phyloP scores from a whole-genome alignment of 129 eudicot genomes.

The Flaveria trinervia region DNA sequence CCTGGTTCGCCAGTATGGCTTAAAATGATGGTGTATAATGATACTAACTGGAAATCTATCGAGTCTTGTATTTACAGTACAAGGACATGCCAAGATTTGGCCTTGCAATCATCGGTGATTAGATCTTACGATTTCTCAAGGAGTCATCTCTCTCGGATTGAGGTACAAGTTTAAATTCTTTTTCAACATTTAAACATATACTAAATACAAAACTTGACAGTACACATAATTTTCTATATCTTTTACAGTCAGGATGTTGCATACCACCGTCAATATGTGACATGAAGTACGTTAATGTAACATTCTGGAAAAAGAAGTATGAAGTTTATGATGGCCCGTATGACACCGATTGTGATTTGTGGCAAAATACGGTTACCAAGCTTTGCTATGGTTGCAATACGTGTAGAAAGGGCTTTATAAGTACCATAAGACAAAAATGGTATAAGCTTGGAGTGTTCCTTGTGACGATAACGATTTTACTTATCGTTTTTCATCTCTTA shows the following conservation, averaged over 20 bases:
- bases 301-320: conserved; percentile 38
- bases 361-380: conserved; percentile 39
- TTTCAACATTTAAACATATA: too few species aligned
- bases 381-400: conserved; percentile 47
- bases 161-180: conserved; percentile 31
- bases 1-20: conserved; percentile 50
- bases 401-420: conserved; percentile 47
- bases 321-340: not conserved
- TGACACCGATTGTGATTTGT: conserved; percentile 42
- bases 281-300: conserved; percentile 44
- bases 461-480: conserved; percentile 35
- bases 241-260: conserved; percentile 54
- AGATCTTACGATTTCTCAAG: conserved; percentile 30
- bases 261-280: conserved; percentile 50
- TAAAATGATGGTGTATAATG: conserved; percentile 32
- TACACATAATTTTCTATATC: not conserved
- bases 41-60: conserved; percentile 38
- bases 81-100: conserved; percentile 46
- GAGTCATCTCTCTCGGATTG: conserved; percentile 38
- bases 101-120: conserved; percentile 14
- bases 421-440: conserved; percentile 42
- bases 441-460: conserved; percentile 41
- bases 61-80: conserved; percentile 48
- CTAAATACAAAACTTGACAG: not conserved
- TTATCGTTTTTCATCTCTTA: conserved; percentile 36